Conservation (phyloP, 2,329 filamentous ascomycete species). For the Fonsecaea monophora region DNA sequence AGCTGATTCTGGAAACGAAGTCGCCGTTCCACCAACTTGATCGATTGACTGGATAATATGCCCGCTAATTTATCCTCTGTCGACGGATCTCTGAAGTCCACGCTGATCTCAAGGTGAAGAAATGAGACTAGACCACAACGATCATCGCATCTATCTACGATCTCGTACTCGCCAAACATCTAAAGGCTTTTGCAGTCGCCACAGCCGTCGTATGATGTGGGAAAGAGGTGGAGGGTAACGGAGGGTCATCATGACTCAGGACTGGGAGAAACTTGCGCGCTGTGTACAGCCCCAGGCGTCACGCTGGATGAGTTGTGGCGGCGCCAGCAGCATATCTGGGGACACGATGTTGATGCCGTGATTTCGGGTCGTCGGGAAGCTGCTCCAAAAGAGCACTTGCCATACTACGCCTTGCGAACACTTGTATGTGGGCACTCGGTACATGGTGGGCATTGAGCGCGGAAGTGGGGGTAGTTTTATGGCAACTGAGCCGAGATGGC, state of each 20-base stretch:
- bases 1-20: constrained; percentile 10
- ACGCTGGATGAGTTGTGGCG: not conserved
- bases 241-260: no score
- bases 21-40: not conserved
- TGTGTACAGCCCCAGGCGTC: not conserved
- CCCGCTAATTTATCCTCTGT: not conserved
- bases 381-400: not conserved
- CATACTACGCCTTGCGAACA: not conserved
- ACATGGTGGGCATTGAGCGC: not conserved
- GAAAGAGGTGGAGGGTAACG: not conserved
- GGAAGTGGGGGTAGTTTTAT: not conserved
- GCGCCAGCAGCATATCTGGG: not conserved
- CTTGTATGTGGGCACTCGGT: not conserved
- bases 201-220: not conserved
- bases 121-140: not conserved
- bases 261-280: not conserved
- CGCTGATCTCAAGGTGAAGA: not conserved
- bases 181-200: not conserved
- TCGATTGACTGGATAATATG: not conserved
- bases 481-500: constrained; percentile 13
- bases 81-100: not conserved
- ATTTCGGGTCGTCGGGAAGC: not conserved
- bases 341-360: not conserved
- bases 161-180: not conserved
- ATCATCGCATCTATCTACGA: not conserved